These are phyloP conservation scores for Termitomyces sp. DNA, from an alignment of 768 basidiomycete genomes.

Conservation along the genomic window DNA sequence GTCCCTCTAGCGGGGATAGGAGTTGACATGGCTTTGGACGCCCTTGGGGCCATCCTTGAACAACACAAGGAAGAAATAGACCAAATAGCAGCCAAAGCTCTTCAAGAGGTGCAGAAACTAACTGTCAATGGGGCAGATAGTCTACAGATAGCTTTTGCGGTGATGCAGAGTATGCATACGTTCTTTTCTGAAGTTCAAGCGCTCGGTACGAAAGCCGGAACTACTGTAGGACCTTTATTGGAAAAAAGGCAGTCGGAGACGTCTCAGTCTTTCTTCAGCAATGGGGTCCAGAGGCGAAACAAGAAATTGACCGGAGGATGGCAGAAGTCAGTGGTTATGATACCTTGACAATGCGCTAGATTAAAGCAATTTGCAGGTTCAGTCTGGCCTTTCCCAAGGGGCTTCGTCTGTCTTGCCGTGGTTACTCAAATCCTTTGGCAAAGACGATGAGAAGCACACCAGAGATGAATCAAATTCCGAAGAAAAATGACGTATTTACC, in stretches of 20 bases:
- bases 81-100: conserved; percentile 27
- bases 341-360: neutral
- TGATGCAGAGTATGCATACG: neutral
- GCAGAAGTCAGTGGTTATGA: neutral
- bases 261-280: neutral
- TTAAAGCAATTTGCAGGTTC: neutral
- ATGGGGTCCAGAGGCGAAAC: neutral
- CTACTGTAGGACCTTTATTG: neutral
- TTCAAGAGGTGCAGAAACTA: conserved; percentile 23
- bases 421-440: neutral
- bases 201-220: neutral
- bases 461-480: neutral
- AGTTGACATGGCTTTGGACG: conserved; percentile 38
- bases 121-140: neutral
- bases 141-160: neutral
- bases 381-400: neutral
- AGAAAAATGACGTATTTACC: no score
- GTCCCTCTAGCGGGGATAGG: conserved; percentile 31
- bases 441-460: neutral
- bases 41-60: conserved; percentile 29
- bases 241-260: neutral
- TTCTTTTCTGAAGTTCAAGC: neutral
- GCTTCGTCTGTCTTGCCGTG: no score
- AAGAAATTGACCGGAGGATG: no score
- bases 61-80: conserved; percentile 34